Evolutionary conservation across 805 yeast species (phyloP).

Genomic region (Ogataea angusta): DNA sequence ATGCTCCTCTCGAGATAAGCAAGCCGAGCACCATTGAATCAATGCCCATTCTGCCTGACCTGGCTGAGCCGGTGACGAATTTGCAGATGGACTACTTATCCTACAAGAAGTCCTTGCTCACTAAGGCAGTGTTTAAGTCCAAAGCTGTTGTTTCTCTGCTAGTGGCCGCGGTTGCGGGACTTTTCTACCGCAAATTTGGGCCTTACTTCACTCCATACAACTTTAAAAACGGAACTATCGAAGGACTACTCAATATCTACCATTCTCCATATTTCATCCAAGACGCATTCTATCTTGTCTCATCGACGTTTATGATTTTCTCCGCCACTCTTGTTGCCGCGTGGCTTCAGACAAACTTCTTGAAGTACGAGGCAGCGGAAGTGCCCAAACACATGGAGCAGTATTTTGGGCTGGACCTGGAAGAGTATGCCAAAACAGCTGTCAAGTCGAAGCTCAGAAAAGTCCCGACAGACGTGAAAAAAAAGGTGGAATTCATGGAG

Average conservation of each 20-base stretch:
- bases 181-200: constrained; percentile 18
- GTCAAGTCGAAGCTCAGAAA: constrained; percentile 7
- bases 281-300: constrained; percentile 33
- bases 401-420: constrained; percentile 52
- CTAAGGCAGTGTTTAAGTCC: constrained; percentile 44
- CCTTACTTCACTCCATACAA: constrained; percentile 24
- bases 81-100: constrained; percentile 61
- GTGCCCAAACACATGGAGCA: constrained; percentile 35
- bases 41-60: constrained; percentile 50
- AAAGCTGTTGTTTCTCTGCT: constrained; percentile 36
- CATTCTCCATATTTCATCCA: constrained; percentile 22
- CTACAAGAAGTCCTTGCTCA: constrained; percentile 45
- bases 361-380: constrained; percentile 39
- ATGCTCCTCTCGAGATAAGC: constrained; percentile 52
- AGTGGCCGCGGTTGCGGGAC: constrained; percentile 21
- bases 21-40: constrained; percentile 52
- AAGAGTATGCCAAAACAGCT: constrained; percentile 37
- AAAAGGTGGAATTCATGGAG: constrained; percentile 28
- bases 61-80: constrained; percentile 57
- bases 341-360: constrained; percentile 44
- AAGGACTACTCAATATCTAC: constrained; percentile 17
- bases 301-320: constrained; percentile 38
- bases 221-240: constrained; percentile 13
- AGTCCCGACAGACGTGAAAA: constrained; percentile 20
- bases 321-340: constrained; percentile 39